These are phyloP conservation scores for Clavariopsis aquatica DNA, from an alignment of 495 filamentous ascomycete genomes.

Conservation along the genomic window DNA sequence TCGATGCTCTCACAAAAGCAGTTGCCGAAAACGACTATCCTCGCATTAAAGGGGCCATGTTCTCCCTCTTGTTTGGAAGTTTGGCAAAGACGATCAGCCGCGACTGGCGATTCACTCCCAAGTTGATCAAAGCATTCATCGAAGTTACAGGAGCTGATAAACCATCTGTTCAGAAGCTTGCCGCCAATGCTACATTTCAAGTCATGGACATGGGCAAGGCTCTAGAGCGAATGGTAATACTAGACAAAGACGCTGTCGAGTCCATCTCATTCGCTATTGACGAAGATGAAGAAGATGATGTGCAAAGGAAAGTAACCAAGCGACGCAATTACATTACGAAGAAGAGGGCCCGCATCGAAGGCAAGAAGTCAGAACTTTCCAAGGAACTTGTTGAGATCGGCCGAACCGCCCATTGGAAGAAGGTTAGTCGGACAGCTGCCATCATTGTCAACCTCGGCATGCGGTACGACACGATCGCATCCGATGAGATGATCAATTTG, in stretches of 20 bases:
- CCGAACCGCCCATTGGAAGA: slow-evolving; percentile 88
- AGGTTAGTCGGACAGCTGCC: slow-evolving; percentile 81
- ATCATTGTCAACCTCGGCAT: slow-evolving; percentile 86
- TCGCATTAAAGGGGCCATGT: slow-evolving; percentile 91
- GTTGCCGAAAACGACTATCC: slow-evolving; percentile 80
- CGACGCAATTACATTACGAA: slow-evolving; percentile 69
- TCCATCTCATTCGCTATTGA: slow-evolving; percentile 56
- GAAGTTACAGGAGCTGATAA: slow-evolving; percentile 87
- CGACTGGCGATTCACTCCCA: slow-evolving; percentile 90
- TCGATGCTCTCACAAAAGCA: slow-evolving; percentile 77
- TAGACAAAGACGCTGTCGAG: slow-evolving; percentile 72
- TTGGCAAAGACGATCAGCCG: slow-evolving; percentile 82
- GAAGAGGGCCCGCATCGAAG: slow-evolving; percentile 73
- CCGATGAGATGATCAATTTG: slow-evolving; percentile 78
- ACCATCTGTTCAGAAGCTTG: slow-evolving; percentile 88
- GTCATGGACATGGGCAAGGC: slow-evolving; percentile 89
- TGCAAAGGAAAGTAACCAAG: slow-evolving; percentile 61
- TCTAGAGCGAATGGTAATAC: slow-evolving; percentile 79
- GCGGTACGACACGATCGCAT: slow-evolving; percentile 83
- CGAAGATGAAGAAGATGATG: slow-evolving; percentile 53
- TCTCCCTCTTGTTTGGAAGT: slow-evolving; percentile 82
- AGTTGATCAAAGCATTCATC: slow-evolving; percentile 84
- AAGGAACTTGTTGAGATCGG: slow-evolving; percentile 77
- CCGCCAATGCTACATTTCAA: slow-evolving; percentile 74
- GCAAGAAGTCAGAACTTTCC: slow-evolving; percentile 77